A percentile compares a stretch with the other conserved stretches of the same genome.
Evolutionary conservation across 177 flowering plant genomes (phyloP).

Genomic region (Vitis hybrid): DNA sequence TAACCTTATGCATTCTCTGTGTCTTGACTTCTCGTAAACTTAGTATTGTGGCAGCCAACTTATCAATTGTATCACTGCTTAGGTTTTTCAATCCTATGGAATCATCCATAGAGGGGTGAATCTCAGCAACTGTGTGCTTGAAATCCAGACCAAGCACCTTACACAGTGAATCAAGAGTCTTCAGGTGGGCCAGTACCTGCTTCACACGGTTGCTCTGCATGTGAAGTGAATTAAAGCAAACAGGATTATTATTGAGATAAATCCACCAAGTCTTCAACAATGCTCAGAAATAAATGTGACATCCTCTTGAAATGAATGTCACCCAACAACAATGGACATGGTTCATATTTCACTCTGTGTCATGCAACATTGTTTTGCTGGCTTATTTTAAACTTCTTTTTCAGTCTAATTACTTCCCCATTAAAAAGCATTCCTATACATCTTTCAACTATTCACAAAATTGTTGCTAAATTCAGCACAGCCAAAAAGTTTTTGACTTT

Average conservation of each 20-base stretch:
- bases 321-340: too few species aligned
- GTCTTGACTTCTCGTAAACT: slow-evolving; percentile 58
- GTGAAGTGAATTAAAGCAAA: neutral
- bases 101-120: slow-evolving; percentile 63
- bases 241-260: neutral
- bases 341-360: too few species aligned
- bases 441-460: slow-evolving; percentile 1
- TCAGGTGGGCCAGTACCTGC: slow-evolving; percentile 50
- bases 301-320: too few species aligned
- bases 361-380: too few species aligned
- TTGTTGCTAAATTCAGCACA: neutral
- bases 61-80: slow-evolving; percentile 47
- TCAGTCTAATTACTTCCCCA: neutral
- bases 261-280: neutral
- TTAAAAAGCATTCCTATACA: neutral
- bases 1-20: slow-evolving; percentile 72
- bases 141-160: slow-evolving; percentile 79
- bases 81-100: slow-evolving; percentile 43
- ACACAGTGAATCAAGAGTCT: slow-evolving; percentile 53
- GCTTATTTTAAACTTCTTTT: too few species aligned
- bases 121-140: slow-evolving; percentile 43
- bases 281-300: too few species aligned
- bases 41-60: slow-evolving; percentile 42
- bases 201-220: slow-evolving; percentile 67
- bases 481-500: too few species aligned